A percentile compares a stretch with the other conserved stretches of the same genome.
These are phyloP conservation scores for Magnolia changhungtana DNA, from an alignment of 164 flowering plant species.

Conservation along the genomic window DNA sequence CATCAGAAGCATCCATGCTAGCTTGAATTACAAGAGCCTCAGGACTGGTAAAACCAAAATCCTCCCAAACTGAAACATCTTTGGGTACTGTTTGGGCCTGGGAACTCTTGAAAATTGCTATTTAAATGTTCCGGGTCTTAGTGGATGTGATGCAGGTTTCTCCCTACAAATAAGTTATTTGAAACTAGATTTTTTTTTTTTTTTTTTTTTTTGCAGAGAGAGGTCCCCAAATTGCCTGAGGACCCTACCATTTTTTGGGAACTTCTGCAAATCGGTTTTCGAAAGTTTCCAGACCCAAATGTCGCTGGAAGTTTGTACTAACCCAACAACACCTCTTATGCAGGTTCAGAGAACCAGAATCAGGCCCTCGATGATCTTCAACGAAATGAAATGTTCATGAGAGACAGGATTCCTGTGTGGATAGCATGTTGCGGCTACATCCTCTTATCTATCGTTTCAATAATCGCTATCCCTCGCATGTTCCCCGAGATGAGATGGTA, in stretches of 20 bases:
- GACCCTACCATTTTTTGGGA: too few species aligned
- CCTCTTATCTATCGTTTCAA: conserved; percentile 53
- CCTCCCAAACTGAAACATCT: not conserved
- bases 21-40: not conserved
- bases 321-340: conserved; percentile 8
- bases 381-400: conserved; percentile 56
- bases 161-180: too few species aligned
- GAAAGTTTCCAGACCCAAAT: not conserved
- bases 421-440: conserved; percentile 58
- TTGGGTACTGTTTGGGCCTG: not conserved
- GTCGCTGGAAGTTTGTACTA: not conserved
- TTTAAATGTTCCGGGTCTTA: too few species aligned
- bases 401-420: conserved; percentile 73
- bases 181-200: too few species aligned
- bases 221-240: too few species aligned
- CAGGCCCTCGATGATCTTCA: conserved; percentile 40
- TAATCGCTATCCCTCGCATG: conserved; percentile 68
- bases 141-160: too few species aligned
- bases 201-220: too few species aligned
- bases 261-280: not conserved
- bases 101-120: too few species aligned
- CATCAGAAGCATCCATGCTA: conserved; percentile 5
- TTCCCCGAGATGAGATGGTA: conserved; percentile 88
- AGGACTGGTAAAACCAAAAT: conserved; percentile 30
- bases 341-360: conserved; percentile 28